Evolutionary conservation across 2,329 filamentous ascomycete species (phyloP).

Genomic region (Colletotrichum australisinense): DNA sequence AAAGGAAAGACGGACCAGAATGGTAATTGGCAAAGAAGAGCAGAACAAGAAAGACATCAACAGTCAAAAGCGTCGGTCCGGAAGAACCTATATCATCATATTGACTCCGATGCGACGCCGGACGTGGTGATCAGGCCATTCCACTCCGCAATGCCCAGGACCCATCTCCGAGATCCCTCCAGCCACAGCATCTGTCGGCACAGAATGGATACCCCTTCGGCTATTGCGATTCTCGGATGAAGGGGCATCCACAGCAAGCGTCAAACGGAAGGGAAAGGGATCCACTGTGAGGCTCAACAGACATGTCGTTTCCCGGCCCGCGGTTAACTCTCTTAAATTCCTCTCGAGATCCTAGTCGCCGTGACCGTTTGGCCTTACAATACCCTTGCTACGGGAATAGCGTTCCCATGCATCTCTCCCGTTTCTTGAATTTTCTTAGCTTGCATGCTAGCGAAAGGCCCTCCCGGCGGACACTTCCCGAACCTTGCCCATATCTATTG

Average conservation of each 20-base stretch:
- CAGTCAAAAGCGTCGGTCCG: no score
- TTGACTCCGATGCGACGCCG: not conserved
- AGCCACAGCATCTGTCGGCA: conserved; percentile 25
- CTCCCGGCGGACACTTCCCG: conserved; percentile 25
- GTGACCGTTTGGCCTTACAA: not conserved
- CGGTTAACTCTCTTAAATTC: not conserved
- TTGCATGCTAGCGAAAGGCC: conserved; percentile 8
- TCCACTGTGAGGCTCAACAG: conserved; percentile 32
- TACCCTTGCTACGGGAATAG: conserved; percentile 13
- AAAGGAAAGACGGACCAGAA: not conserved
- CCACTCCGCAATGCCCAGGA: conserved; percentile 17
- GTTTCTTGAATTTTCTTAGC: not conserved
- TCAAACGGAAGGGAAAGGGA: not conserved
- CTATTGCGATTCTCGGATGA: conserved; percentile 34
- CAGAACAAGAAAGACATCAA: not conserved
- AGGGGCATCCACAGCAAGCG: conserved; percentile 20
- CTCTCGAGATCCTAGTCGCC: not conserved
- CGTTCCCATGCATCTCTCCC: conserved; percentile 14
- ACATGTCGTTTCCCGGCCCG: conserved; percentile 17
- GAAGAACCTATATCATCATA: not conserved
- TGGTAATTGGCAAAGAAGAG: not conserved
- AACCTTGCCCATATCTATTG: conserved; percentile 8
- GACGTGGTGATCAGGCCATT: conserved; percentile 26
- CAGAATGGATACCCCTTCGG: conserved; percentile 22
- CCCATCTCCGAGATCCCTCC: conserved; percentile 21